Conservation (phyloP, 1,284 basidiomycete genomes). For the Microbotryomycetes sp. region DNA sequence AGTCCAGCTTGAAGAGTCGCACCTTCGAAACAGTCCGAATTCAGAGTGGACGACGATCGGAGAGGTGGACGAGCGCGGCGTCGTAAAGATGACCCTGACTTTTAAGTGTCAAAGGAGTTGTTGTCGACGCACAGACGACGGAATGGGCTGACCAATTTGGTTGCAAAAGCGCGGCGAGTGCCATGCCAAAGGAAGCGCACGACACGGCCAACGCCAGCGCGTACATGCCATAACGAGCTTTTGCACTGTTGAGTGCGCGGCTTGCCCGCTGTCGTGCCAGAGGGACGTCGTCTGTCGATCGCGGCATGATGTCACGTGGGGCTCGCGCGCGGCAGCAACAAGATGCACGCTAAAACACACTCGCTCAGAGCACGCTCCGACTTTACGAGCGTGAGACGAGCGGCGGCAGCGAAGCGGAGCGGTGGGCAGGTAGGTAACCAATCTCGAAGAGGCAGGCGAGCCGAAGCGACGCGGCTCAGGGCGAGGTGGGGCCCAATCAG, state of each 20-base stretch:
- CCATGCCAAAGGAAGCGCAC: background rate
- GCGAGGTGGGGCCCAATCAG: too few relatives aligned
- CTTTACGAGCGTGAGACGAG: too few relatives aligned
- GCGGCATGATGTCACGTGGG: too few relatives aligned
- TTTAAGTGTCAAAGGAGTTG: background rate
- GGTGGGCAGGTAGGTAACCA: too few relatives aligned
- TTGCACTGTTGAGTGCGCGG: background rate
- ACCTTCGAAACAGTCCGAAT: slow-evolving; percentile 5
- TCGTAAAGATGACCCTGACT: slow-evolving; percentile 3
- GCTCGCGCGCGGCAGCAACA: too few relatives aligned
- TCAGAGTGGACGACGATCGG: background rate
- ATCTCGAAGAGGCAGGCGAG: too few relatives aligned
- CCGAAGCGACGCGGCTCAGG: too few relatives aligned
- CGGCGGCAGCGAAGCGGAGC: too few relatives aligned
- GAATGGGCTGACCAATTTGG: background rate
- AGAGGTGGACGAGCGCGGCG: background rate
- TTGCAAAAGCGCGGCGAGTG: background rate
- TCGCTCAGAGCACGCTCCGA: too few relatives aligned
- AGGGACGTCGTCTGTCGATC: too few relatives aligned
- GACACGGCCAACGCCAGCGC: background rate
- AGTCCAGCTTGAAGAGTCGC: background rate
- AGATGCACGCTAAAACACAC: too few relatives aligned
- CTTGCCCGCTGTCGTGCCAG: too few relatives aligned
- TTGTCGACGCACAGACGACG: background rate
- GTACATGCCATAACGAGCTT: background rate